Base-by-base conservation (phyloP, 2,329 filamentous ascomycete genomes). In the Diaporthe citrichinensis region DNA sequence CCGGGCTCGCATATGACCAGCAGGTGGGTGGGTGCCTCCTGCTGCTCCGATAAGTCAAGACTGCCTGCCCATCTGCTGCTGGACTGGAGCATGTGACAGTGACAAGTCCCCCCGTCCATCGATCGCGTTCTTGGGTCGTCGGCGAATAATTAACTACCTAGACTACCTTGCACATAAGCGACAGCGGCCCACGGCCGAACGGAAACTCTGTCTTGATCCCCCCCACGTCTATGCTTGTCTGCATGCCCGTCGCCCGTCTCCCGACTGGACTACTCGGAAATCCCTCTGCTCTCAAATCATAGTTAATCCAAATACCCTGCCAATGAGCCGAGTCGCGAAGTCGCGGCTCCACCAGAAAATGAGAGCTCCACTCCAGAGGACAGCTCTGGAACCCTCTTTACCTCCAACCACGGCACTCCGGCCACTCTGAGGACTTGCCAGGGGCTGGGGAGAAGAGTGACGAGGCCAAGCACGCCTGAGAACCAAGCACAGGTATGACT, bases 161-260 rank as follows among this genome's bases (percentile, higher is more conserved):
- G n/a, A n/a, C n/a, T 36, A 36, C 55, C 55, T 17, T 7, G 5
- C 2, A 15, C 20, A 10, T n/a, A n/a, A 28, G 62, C 62, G 46
- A 25, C 62, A 9, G 51, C 62, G 46, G 62, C 62, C 46, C 28
- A 58, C 72, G 72, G 72, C 72, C 72, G 61, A 74, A 74, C 72
- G 72, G 72, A 74, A 74, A 68, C 51, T 41, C 36, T 61, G 57
- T 65, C 55, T 59, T 34, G 46, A 65, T 17, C 41, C 20, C 61
- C 62, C 28, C 44, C 46, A 7, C 44, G 61, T 34, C 14, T 9
- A 31, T 53, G 62, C 62, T 36, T 36, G 31, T 62, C 58, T 46
- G 28, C 39, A 14, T n/a, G 61, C 61, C 41, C 5, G 39, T 65
- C 59, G 25, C 59, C 59, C 59, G 9, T 34, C 39, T 9, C 23